Percentiles rank a stretch among this genome's conserved stretches.
phyloP scores from a whole-genome alignment of 208 protist genomes.

The Blastocrithidia nonstop region DNA sequence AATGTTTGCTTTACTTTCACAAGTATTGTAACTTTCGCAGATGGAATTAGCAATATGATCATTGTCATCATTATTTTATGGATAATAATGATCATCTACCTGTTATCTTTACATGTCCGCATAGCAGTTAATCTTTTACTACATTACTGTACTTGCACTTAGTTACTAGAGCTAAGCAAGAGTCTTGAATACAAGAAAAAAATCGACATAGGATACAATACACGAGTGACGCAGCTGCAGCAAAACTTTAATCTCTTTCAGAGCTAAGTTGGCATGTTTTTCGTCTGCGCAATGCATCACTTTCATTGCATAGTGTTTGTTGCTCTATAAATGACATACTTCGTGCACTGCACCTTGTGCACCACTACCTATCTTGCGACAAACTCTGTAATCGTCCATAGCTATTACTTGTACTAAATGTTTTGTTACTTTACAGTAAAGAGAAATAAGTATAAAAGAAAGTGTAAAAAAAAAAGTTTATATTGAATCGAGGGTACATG shows the following conservation, averaged over 20 bases:
- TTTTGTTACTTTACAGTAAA: no score
- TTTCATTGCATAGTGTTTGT: slow-evolving; percentile 67
- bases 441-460: no score
- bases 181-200: slow-evolving; percentile 78
- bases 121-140: slow-evolving; percentile 21
- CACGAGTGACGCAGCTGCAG: slow-evolving; percentile 55
- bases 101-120: slow-evolving; percentile 16
- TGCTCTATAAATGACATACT: slow-evolving; percentile 30
- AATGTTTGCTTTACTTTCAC: background rate
- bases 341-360: slow-evolving; percentile 69
- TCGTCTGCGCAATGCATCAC: slow-evolving; percentile 55
- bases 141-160: slow-evolving; percentile 13
- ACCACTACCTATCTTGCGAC: slow-evolving; percentile 52
- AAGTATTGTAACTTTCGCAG: no score
- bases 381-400: slow-evolving; percentile 73
- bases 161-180: no score
- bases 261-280: slow-evolving; percentile 46
- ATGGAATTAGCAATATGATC: background rate
- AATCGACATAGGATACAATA: slow-evolving; percentile 79
- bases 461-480: no score
- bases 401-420: slow-evolving; percentile 4
- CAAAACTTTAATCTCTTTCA: slow-evolving; percentile 80
- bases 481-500: no score
- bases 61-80: slow-evolving; percentile 2
- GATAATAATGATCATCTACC: slow-evolving; percentile 1